phyloP scores from a whole-genome alignment of 1,284 basidiomycete species.

The Anthracocystis panici-leucophaei region DNA sequence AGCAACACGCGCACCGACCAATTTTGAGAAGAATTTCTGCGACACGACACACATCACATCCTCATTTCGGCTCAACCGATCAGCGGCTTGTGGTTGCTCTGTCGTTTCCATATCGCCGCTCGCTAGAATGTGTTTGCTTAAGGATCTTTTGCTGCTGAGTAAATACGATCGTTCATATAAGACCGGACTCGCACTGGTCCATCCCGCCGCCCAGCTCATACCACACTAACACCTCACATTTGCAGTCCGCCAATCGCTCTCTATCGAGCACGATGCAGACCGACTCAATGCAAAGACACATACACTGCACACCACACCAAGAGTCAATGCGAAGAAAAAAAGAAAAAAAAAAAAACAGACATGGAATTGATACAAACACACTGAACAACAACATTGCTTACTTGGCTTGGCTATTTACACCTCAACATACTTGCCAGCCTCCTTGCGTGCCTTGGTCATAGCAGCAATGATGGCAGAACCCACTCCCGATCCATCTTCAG shows the following conservation, averaged over 20 bases:
- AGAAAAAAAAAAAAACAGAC: not conserved
- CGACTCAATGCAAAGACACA: not conserved
- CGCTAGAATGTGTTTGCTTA: too few species aligned
- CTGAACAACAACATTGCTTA: not conserved
- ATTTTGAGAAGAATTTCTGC: not conserved
- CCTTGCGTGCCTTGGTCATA: conserved; percentile 64
- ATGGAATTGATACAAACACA: not conserved
- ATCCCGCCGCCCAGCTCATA: too few species aligned
- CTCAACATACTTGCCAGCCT: conserved; percentile 53
- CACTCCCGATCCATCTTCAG: conserved; percentile 67
- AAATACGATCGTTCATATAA: too few species aligned
- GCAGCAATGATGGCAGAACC: conserved; percentile 67
- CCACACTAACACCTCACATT: not conserved
- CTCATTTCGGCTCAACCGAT: too few species aligned
- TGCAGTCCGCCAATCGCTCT: not conserved
- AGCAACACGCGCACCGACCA: conserved; percentile 7
- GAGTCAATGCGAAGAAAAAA: not conserved
- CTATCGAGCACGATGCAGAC: too few species aligned
- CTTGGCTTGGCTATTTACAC: conserved; percentile 26
- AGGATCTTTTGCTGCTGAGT: too few species aligned
- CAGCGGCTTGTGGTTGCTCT: too few species aligned
- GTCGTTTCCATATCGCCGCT: too few species aligned
- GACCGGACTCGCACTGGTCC: too few species aligned
- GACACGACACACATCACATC: too few species aligned
- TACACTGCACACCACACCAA: not conserved